Evolutionary conservation across 768 basidiomycete species (phyloP), one percentile per base, ranked within the genome.

Genomic region (Mycena crocata): DNA sequence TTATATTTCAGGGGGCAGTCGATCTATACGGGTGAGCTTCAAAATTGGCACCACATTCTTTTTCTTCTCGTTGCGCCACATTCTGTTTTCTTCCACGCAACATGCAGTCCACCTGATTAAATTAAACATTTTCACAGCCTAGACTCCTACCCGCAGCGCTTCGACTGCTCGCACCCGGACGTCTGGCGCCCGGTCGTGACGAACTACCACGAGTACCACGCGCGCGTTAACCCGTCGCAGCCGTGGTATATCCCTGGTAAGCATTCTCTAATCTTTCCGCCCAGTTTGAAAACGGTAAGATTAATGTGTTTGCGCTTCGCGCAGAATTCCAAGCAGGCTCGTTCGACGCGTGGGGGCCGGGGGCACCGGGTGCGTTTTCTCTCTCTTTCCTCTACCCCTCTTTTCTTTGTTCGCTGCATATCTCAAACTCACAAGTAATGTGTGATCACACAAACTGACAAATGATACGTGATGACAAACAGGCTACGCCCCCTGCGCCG

Each of bases 21-120:
- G 92, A 94, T 76, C 85, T 92, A 35, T 90, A 92, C 71, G 92
- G n/a, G n/a, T n/a, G n/a, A n/a, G n/a, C n/a, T n/a, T n/a, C n/a
- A n/a, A n/a, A n/a, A n/a, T n/a, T n/a, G n/a, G n/a, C n/a, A n/a
- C n/a, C n/a, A n/a, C n/a, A n/a, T 91, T 91, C 5, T 92, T 94
- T 76, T 85, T 92, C 34, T 90, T 92, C 71, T 93, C n/a, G n/a
- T n/a, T n/a, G n/a, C n/a, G n/a, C n/a, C 32, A 2, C 61, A 86
- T 86, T 24, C 70, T 89, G 60, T 93, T 93, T 71, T 84, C 87
- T 0, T 94, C 93, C 68, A 92, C 92, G 1, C 92, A 94, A 81
- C 81, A 84, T 1, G 93, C 84, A 73, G 10, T 86, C 86, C 1
- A 86, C 94, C n/a, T 28, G 26, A 28, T 9, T 26, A 6, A 26